Evolutionary conservation across 2,329 filamentous ascomycete genomes (phyloP), one percentile per base, ranked within the genome.

Genomic region (Penicillium griseofulvum): DNA sequence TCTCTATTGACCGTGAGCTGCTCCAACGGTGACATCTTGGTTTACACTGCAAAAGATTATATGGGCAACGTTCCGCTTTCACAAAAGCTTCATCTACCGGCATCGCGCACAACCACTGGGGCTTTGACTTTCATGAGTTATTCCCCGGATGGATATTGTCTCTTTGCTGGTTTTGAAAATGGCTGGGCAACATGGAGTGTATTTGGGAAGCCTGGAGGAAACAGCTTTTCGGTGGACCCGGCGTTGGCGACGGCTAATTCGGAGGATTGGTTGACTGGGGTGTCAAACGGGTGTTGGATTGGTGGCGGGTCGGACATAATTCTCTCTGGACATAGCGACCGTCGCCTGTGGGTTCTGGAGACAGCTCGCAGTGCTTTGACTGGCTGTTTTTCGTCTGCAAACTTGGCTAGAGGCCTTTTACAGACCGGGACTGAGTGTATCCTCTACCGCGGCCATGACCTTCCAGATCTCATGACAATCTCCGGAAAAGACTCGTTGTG

Each of bases 111-210:
- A 17, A 82, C 84, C 16, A 87, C 90, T 1, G 94, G 94, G 0
- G 73, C 76, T 12, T 76, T 97, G 49, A 91, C 84, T 2, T 88
- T 86, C 29, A 74, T 99, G 61, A 85, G 78, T 57, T 99, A 96
- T 76, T 97, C 94, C 1, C 91, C 93, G 0, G 94, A 99, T 71
- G 94, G 94, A 17, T 97, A 97, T 72, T 96, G 92, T 71, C 81
- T 99, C 9, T 97, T 99, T 73, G 91, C 89, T 41, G 94, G 93
- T 1, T 97, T 93, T 68, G 87, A 94, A 66, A 86, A 87, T 55
- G 95, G 94, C 0, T 99, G 94, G 94, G 88, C 90, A 5, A 93
- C 87, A 44, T 99, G 93, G 93, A 97, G 93, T 71, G 94, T 97
- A 36, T 99, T 96, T 73, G 94, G 94, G 33, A 97, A 96, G 72